phyloP scores from a whole-genome alignment of 179 eudicot species.

The Silene vulgaris region DNA sequence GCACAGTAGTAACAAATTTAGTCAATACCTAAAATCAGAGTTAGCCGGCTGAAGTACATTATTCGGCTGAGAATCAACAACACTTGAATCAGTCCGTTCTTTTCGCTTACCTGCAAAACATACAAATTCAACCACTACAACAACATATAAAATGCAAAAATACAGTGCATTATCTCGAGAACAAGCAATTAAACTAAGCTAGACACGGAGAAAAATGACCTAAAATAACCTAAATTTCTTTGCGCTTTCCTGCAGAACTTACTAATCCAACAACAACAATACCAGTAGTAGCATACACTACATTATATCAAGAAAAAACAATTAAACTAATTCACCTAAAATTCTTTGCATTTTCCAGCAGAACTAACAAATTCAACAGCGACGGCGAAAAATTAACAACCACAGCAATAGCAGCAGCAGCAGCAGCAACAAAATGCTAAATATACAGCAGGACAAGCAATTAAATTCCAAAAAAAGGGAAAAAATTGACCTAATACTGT shows the following conservation, averaged over 20 bases:
- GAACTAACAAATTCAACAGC: no score
- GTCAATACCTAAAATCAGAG: conserved; percentile 58
- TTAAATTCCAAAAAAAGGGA: background rate
- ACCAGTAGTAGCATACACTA: no score
- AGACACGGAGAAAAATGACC: conserved; percentile 29
- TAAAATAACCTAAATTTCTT: conserved; percentile 51
- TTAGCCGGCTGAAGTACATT: conserved; percentile 55
- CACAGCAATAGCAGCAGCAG: no score
- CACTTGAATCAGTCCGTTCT: conserved; percentile 39
- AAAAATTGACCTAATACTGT: conserved; percentile 40
- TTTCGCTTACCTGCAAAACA: conserved; percentile 66
- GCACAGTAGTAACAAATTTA: background rate
- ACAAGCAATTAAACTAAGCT: background rate
- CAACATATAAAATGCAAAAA: background rate
- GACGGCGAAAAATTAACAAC: no score
- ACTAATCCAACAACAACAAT: background rate
- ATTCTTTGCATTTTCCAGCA: no score
- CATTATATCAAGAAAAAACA: no score
- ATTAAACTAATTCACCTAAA: no score
- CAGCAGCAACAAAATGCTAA: background rate
- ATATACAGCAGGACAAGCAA: background rate
- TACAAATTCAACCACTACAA: background rate
- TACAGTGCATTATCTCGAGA: background rate
- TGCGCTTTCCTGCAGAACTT: conserved; percentile 58
- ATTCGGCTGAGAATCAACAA: conserved; percentile 32